Percentiles rank a stretch among this genome's conserved stretches.
Conservation (phyloP, 306 rosid genomes). For the Vigna reflexopilosa region DNA sequence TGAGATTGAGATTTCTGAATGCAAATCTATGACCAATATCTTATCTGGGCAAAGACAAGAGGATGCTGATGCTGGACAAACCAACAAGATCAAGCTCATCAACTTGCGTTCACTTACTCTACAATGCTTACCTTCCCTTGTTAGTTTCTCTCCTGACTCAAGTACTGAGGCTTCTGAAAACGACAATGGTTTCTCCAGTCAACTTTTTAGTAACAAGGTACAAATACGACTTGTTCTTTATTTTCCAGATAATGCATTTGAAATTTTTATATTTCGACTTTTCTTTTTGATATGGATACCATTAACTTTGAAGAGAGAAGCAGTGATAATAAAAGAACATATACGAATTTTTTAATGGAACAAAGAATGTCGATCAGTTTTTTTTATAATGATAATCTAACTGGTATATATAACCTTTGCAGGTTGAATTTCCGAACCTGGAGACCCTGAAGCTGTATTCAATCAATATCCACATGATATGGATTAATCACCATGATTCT, state of each 20-base stretch:
- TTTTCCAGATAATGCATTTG: background rate
- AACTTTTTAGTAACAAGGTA: conserved; percentile 50
- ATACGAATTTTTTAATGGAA: background rate
- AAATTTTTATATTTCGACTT: background rate
- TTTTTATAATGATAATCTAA: conserved; percentile 21
- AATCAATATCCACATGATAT: conserved; percentile 44
- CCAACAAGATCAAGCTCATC: conserved; percentile 29
- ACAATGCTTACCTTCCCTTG: conserved; percentile 45
- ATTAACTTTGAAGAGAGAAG: background rate
- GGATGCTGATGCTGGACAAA: conserved; percentile 22
- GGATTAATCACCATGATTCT: conserved; percentile 44
- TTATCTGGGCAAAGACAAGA: conserved; percentile 29
- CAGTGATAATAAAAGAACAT: background rate
- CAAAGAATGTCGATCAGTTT: background rate
- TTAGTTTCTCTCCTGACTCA: conserved; percentile 40
- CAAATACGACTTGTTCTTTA: conserved; percentile 14
- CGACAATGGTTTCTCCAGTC: background rate
- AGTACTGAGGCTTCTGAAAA: background rate
- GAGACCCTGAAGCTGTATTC: conserved; percentile 40
- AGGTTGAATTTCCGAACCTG: conserved; percentile 54
- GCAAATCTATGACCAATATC: conserved; percentile 39
- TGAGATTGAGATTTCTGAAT: conserved; percentile 51
- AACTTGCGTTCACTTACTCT: conserved; percentile 42
- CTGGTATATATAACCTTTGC: background rate
- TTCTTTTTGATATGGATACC: background rate